Percentiles rank a stretch among this genome's conserved stretches.
Evolutionary conservation across 495 filamentous ascomycete species (phyloP).

Genomic region (Poronia punctata): DNA sequence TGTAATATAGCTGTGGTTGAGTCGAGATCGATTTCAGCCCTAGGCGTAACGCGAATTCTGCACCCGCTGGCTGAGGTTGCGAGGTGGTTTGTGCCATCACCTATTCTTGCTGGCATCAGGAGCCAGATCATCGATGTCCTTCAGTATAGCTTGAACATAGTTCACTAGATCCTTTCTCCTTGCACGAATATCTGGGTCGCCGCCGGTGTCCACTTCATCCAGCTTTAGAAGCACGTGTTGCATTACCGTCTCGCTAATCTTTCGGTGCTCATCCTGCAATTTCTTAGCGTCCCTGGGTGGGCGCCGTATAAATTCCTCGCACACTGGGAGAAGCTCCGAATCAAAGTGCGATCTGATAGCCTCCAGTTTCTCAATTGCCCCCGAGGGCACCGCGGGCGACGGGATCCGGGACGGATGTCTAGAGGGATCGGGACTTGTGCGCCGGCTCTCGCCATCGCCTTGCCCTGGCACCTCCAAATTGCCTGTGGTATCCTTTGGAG

Average conservation of each 20-base stretch:
- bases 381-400: conserved; percentile 29
- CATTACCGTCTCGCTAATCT: conserved; percentile 75
- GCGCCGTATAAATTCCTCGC: conserved; percentile 51
- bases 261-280: conserved; percentile 69
- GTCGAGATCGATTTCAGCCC: not conserved
- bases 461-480: conserved; percentile 25
- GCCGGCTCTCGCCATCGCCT: conserved; percentile 10
- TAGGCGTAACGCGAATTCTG: not conserved
- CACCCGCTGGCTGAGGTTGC: not conserved
- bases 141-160: conserved; percentile 62
- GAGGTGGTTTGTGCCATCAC: conserved; percentile 5
- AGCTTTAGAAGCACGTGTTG: conserved; percentile 77
- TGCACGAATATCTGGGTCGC: conserved; percentile 54
- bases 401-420: conserved; percentile 22
- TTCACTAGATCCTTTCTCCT: conserved; percentile 69
- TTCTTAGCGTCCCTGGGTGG: conserved; percentile 68
- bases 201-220: conserved; percentile 72
- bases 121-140: conserved; percentile 49
- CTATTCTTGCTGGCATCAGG: conserved; percentile 9
- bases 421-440: conserved; percentile 17
- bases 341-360: conserved; percentile 60
- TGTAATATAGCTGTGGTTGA: not conserved
- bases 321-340: conserved; percentile 58
- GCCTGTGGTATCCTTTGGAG: conserved; percentile 31
- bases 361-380: conserved; percentile 64